phyloP scores from a whole-genome alignment of 2,329 filamentous ascomycete species.

The Cytospora piceicola region DNA sequence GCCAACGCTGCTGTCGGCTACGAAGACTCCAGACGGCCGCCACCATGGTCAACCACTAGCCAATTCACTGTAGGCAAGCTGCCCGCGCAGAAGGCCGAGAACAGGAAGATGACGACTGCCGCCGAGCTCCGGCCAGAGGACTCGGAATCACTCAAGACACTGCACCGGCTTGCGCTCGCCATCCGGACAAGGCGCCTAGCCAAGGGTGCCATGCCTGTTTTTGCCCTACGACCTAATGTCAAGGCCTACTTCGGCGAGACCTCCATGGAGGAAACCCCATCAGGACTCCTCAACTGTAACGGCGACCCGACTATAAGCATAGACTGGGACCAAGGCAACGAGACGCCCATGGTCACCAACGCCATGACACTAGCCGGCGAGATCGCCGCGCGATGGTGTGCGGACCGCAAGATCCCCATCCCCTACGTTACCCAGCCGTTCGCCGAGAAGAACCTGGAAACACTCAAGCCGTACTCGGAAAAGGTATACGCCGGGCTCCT shows the following conservation, averaged over 20 bases:
- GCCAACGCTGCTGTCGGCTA: constrained; percentile 41
- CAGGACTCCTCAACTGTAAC: constrained; percentile 40
- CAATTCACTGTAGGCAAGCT: constrained; percentile 43
- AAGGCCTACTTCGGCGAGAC: constrained; percentile 48
- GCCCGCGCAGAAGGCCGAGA: constrained; percentile 32
- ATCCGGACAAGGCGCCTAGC: constrained; percentile 48
- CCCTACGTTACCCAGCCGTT: constrained; percentile 60
- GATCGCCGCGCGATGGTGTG: constrained; percentile 64
- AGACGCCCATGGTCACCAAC: constrained; percentile 48
- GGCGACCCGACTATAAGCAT: constrained; percentile 58
- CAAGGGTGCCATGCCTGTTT: constrained; percentile 56
- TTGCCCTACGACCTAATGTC: constrained; percentile 48
- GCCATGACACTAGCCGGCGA: constrained; percentile 67
- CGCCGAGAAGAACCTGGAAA: constrained; percentile 42
- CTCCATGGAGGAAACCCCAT: constrained; percentile 30
- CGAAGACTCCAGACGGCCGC: constrained; percentile 27
- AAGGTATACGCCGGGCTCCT: constrained; percentile 45
- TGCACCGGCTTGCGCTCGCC: constrained; percentile 53
- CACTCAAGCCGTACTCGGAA: constrained; percentile 44
- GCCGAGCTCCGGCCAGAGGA: constrained; percentile 48
- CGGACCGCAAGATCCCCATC: constrained; percentile 59
- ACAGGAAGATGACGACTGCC: constrained; percentile 49
- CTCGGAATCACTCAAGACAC: constrained; percentile 50
- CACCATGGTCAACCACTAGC: constrained; percentile 11
- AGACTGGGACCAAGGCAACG: constrained; percentile 36